Conservation (phyloP, 768 basidiomycete species). For the Tulasnella sp. region DNA sequence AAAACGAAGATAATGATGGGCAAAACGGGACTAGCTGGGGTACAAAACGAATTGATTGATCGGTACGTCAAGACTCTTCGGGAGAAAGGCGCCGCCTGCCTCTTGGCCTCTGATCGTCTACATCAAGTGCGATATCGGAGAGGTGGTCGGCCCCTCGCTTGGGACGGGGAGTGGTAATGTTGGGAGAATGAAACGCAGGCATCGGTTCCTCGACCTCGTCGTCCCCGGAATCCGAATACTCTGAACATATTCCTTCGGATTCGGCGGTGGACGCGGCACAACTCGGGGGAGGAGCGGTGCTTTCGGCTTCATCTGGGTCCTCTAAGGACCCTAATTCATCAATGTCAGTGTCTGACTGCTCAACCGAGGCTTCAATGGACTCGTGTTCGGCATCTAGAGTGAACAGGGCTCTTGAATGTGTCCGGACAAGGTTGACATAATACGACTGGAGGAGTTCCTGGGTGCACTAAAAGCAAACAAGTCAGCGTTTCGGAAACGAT, state of each 20-base stretch:
- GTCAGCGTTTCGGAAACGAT: conserved; percentile 1
- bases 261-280: conserved; percentile 9
- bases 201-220: conserved; percentile 1
- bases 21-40: no score
- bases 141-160: no score
- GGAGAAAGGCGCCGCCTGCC: no score
- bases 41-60: no score
- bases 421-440: conserved; percentile 84
- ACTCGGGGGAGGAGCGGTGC: conserved; percentile 8
- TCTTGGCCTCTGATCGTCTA: no score
- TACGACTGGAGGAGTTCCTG: conserved; percentile 85
- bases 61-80: no score
- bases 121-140: no score
- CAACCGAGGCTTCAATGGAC: not conserved
- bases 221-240: not conserved
- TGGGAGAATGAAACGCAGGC: no score
- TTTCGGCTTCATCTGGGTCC: conserved; percentile 12
- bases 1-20: no score
- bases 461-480: conserved; percentile 52
- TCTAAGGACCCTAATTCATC: not conserved
- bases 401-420: conserved; percentile 34
- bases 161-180: no score
- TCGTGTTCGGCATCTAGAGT: not conserved
- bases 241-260: conserved; percentile 1
- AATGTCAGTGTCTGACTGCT: not conserved